Percentiles rank a stretch among this genome's conserved stretches.
phyloP scores from a whole-genome alignment of 2,329 filamentous ascomycete genomes.

The Arachnopeziza araneosa region DNA sequence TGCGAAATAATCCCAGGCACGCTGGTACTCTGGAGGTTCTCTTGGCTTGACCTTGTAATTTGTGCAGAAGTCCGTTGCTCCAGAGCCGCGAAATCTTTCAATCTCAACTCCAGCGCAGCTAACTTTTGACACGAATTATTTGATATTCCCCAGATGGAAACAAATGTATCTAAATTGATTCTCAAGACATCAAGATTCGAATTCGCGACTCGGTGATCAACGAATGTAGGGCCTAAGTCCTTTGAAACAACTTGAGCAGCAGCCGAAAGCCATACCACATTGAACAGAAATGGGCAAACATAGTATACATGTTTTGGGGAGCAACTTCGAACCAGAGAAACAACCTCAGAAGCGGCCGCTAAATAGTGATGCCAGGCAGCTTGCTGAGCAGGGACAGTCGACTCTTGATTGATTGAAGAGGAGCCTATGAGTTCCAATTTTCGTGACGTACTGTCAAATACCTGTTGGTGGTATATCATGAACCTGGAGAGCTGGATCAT shows the following conservation, averaged over 20 bases:
- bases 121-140: too few relatives aligned
- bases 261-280: conserved; percentile 17
- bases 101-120: too few relatives aligned
- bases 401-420: too few relatives aligned
- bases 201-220: conserved; percentile 4
- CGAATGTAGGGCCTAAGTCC: not conserved
- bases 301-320: conserved; percentile 9
- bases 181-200: conserved; percentile 17
- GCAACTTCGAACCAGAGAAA: conserved; percentile 9
- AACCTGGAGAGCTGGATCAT: conserved; percentile 16
- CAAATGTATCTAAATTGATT: not conserved
- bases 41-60: too few relatives aligned
- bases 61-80: too few relatives aligned
- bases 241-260: conserved; percentile 12
- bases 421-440: not conserved
- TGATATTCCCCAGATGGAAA: too few relatives aligned
- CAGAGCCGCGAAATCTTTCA: too few relatives aligned
- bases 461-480: conserved; percentile 16
- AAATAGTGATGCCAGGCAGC: conserved; percentile 3
- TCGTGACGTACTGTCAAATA: conserved; percentile 10
- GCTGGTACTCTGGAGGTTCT: too few relatives aligned
- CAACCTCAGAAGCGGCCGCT: conserved; percentile 10
- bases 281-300: conserved; percentile 16
- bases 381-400: too few relatives aligned
- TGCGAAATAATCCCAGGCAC: too few relatives aligned